Evolutionary conservation across 768 basidiomycete species (phyloP).

Genomic region (Dendrothele bispora): DNA sequence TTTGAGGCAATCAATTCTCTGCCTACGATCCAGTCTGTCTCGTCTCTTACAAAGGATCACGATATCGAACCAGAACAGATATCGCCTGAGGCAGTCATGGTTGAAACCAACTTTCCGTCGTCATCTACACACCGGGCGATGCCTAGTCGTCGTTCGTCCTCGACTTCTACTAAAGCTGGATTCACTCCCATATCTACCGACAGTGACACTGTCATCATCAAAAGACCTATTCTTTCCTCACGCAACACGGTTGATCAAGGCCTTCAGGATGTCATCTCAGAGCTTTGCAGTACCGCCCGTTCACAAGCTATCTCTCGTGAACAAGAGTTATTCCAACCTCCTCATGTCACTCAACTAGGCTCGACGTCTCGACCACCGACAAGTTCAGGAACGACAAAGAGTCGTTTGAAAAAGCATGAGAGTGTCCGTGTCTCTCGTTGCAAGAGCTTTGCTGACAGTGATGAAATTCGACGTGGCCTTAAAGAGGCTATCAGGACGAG

Average conservation of each 20-base stretch:
- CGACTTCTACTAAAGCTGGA: constrained; percentile 62
- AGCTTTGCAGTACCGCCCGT: constrained; percentile 66
- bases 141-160: constrained; percentile 59
- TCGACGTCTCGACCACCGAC: not conserved
- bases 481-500: constrained; percentile 1
- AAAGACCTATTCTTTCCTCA: constrained; percentile 63
- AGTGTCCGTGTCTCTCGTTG: constrained; percentile 67
- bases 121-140: constrained; percentile 17
- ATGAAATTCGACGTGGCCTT: not conserved
- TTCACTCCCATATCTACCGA: constrained; percentile 55
- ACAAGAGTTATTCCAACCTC: constrained; percentile 61
- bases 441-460: constrained; percentile 37
- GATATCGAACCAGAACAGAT: constrained; percentile 3
- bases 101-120: constrained; percentile 12
- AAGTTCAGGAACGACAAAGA: constrained; percentile 47
- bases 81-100: constrained; percentile 7
- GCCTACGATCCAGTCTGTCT: constrained; percentile 59
- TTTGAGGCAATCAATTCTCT: constrained; percentile 40
- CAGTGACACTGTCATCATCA: constrained; percentile 60
- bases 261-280: constrained; percentile 80
- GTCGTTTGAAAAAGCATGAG: constrained; percentile 64
- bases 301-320: constrained; percentile 62
- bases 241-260: constrained; percentile 75
- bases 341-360: constrained; percentile 37
- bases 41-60: constrained; percentile 38